Conservation (phyloP, 1,284 basidiomycete genomes). For the Sphaerobolus stellatus region DNA sequence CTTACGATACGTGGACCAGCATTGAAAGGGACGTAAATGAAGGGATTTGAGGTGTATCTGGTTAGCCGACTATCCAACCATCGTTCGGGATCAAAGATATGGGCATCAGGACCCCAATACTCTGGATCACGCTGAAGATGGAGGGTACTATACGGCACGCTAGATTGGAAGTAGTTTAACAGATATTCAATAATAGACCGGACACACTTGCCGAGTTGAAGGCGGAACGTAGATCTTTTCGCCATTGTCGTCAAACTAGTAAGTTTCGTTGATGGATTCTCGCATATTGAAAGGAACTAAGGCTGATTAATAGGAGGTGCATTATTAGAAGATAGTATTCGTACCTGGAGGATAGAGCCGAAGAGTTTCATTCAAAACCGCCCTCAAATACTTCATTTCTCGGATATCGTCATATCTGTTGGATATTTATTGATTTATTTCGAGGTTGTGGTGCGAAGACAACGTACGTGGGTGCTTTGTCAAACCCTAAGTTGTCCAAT, state of each 20-base stretch:
- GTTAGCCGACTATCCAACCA: slow-evolving; percentile 54
- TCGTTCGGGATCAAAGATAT: slow-evolving; percentile 55
- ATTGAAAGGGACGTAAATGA: slow-evolving; percentile 62
- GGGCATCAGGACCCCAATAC: slow-evolving; percentile 11
- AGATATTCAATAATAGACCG: too few relatives aligned
- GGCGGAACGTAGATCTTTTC: neutral
- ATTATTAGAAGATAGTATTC: too few relatives aligned
- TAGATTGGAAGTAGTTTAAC: too few relatives aligned
- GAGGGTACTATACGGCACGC: neutral
- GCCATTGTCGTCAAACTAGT: neutral
- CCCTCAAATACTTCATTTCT: slow-evolving; percentile 27
- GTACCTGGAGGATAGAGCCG: neutral
- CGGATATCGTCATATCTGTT: slow-evolving; percentile 36
- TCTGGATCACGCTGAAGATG: neutral
- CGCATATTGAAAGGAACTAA: neutral
- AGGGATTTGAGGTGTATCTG: slow-evolving; percentile 56
- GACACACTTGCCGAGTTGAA: neutral
- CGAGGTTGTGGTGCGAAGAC: too few relatives aligned
- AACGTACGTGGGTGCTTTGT: slow-evolving; percentile 40
- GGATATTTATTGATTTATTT: too few relatives aligned
- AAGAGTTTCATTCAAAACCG: slow-evolving; percentile 20
- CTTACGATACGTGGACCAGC: slow-evolving; percentile 49
- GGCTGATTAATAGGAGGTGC: neutral
- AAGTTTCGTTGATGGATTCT: neutral
- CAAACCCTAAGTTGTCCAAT: slow-evolving; percentile 39